A percentile compares a stretch with the other conserved stretches of the same genome.
Conservation (phyloP, 2,329 filamentous ascomycete genomes). For the Arachnomyces sp. region DNA sequence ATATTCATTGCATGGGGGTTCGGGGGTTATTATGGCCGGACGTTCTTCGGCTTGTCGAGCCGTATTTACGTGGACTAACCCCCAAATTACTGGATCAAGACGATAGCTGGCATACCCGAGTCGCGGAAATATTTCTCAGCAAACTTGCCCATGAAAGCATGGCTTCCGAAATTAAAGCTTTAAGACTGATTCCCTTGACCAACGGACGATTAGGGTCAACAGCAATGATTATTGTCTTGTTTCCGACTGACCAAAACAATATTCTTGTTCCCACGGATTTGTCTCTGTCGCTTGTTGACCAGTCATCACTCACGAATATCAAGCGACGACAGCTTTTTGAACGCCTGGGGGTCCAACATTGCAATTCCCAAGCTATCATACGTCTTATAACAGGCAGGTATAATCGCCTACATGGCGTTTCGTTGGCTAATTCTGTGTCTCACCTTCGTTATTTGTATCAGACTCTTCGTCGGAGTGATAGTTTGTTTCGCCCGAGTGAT, state of each 20-base stretch:
- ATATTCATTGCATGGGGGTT: too few species aligned
- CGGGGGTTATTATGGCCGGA: too few species aligned
- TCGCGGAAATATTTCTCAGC: not conserved
- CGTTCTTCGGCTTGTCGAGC: too few species aligned
- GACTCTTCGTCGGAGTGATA: not conserved
- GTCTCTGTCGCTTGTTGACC: not conserved
- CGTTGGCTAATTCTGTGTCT: not conserved
- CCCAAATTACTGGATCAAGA: not conserved
- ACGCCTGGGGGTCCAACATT: too few species aligned
- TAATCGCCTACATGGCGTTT: not conserved
- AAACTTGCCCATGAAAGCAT: not conserved
- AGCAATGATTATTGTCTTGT: not conserved
- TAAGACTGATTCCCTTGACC: not conserved
- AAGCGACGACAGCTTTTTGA: too few species aligned
- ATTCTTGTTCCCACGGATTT: not conserved
- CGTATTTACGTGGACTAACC: too few species aligned
- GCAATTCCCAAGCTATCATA: too few species aligned
- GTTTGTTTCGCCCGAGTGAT: not conserved
- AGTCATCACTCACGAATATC: not conserved
- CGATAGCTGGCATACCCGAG: slow-evolving; percentile 1
- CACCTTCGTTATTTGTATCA: slow-evolving; percentile 1
- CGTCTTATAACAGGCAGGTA: not conserved
- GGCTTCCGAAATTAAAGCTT: not conserved
- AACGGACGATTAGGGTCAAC: not conserved
- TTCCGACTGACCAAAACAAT: not conserved